Conservation (phyloP, 2,329 filamentous ascomycete genomes). For the Paradendryphiella salina region DNA sequence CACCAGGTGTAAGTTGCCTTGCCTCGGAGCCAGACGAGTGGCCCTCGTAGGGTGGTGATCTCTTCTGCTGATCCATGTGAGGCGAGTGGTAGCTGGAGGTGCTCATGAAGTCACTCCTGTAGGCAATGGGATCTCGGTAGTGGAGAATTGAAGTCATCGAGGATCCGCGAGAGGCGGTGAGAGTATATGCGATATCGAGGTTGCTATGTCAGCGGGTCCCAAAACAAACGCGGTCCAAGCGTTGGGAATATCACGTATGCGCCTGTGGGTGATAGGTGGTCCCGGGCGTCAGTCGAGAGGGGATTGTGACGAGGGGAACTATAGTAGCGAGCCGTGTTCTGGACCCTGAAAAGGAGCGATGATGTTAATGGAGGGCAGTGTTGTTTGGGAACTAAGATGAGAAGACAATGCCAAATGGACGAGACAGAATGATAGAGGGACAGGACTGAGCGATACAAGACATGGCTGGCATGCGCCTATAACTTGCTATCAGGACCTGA, state of each 20-base stretch:
- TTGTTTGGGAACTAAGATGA: slow-evolving; percentile 17
- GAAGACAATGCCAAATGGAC: slow-evolving; percentile 18
- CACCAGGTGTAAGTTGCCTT: slow-evolving; percentile 42
- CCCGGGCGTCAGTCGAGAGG: slow-evolving; percentile 27
- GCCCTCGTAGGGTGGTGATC: slow-evolving; percentile 45
- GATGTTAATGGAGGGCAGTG: slow-evolving; percentile 23
- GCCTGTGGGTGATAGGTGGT: slow-evolving; percentile 29
- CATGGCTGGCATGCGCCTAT: slow-evolving; percentile 43
- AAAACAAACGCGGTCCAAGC: slow-evolving; percentile 33
- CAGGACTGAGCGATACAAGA: slow-evolving; percentile 29
- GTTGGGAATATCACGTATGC: slow-evolving; percentile 27
- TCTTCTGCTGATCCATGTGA: slow-evolving; percentile 44
- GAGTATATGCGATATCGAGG: slow-evolving; percentile 34
- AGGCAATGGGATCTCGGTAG: slow-evolving; percentile 46
- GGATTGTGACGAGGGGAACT: slow-evolving; percentile 30
- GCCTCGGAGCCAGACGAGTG: slow-evolving; percentile 47
- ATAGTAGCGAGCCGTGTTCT: slow-evolving; percentile 27
- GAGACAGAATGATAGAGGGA: slow-evolving; percentile 22
- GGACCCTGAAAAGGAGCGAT: slow-evolving; percentile 19
- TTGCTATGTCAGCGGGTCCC: slow-evolving; percentile 41
- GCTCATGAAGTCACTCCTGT: slow-evolving; percentile 47
- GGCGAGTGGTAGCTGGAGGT: slow-evolving; percentile 40
- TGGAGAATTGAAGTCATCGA: slow-evolving; percentile 50
- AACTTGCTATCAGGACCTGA: slow-evolving; percentile 41
- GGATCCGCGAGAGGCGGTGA: slow-evolving; percentile 43